These are phyloP conservation scores for Rhodotorula sp. DNA, from an alignment of 1,284 basidiomycete genomes.

Conservation along the genomic window DNA sequence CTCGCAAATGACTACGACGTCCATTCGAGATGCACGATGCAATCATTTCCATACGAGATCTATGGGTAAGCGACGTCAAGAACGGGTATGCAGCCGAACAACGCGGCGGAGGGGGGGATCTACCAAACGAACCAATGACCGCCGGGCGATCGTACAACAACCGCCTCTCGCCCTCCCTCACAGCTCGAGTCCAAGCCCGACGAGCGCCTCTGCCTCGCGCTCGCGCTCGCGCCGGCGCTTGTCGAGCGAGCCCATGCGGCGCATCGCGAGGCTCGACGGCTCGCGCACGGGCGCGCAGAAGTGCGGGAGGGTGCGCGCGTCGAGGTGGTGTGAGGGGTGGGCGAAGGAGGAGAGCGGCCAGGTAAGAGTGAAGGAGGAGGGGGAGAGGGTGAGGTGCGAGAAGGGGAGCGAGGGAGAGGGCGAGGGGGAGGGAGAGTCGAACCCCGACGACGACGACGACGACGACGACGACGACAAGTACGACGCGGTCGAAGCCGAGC, in stretches of 20 bases:
- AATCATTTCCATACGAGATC: too few species aligned
- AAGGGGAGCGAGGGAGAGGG: constrained; percentile 4
- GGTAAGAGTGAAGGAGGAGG: constrained; percentile 9
- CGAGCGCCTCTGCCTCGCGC: background rate
- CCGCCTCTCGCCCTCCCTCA: background rate
- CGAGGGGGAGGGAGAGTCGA: background rate
- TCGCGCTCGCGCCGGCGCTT: background rate
- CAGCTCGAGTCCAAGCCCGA: background rate
- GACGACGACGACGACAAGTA: background rate
- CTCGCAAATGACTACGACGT: too few species aligned
- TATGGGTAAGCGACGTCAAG: too few species aligned
- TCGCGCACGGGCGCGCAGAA: background rate
- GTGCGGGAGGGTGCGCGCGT: constrained; percentile 8
- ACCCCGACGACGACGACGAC: background rate
- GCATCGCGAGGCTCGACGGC: constrained; percentile 16
- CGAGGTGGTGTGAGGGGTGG: background rate
- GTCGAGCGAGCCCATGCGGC: constrained; percentile 18
- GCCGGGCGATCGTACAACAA: too few species aligned
- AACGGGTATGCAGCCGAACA: too few species aligned
- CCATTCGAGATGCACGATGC: too few species aligned
- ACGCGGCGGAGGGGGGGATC: too few species aligned
- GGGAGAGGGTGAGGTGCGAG: constrained; percentile 5
- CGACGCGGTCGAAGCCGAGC: constrained; percentile 10
- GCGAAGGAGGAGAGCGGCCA: constrained; percentile 11
- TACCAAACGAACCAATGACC: too few species aligned